Percentiles rank a stretch among this genome's conserved stretches.
Evolutionary conservation across 768 basidiomycete genomes (phyloP).

Genomic region (Suillus bovinus): DNA sequence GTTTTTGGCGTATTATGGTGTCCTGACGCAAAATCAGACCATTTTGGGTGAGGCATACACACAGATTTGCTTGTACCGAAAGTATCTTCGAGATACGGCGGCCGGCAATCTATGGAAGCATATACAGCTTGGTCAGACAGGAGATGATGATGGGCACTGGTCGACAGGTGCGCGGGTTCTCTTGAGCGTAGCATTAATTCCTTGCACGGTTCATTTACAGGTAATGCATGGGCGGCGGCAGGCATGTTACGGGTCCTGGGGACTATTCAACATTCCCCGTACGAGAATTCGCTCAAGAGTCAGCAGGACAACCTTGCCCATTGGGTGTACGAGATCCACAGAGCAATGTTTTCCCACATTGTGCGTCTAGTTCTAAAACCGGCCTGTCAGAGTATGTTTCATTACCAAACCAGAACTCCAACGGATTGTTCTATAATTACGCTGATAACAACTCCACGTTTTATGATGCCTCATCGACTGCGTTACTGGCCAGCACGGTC

Average conservation of each 20-base stretch:
- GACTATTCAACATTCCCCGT: conserved; percentile 68
- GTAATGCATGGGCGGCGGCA: conserved; percentile 88
- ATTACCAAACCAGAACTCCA: conserved; percentile 8
- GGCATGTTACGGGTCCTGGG: conserved; percentile 84
- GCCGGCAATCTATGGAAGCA: conserved; percentile 74
- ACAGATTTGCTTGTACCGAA: conserved; percentile 73
- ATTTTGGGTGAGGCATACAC: conserved; percentile 65
- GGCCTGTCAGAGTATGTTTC: not conserved
- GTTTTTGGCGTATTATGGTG: conserved; percentile 85
- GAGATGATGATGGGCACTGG: conserved; percentile 73
- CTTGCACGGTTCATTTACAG: conserved; percentile 33
- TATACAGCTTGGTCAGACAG: conserved; percentile 54
- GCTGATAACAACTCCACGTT: conserved; percentile 60
- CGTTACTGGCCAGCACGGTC: conserved; percentile 74
- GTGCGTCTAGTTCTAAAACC: conserved; percentile 38
- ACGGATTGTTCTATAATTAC: conserved; percentile 65
- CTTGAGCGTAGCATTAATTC: not conserved
- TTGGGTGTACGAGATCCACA: conserved; percentile 75
- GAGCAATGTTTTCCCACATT: conserved; percentile 62
- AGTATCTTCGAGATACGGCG: conserved; percentile 53
- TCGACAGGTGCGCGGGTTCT: conserved; percentile 56
- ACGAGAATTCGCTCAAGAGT: conserved; percentile 43
- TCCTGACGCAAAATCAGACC: conserved; percentile 53
- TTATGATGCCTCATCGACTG: conserved; percentile 70
- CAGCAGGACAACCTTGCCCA: conserved; percentile 57